Base-by-base conservation (phyloP, 164 flowering plant genomes). In the Magnolia changhungtana region DNA sequence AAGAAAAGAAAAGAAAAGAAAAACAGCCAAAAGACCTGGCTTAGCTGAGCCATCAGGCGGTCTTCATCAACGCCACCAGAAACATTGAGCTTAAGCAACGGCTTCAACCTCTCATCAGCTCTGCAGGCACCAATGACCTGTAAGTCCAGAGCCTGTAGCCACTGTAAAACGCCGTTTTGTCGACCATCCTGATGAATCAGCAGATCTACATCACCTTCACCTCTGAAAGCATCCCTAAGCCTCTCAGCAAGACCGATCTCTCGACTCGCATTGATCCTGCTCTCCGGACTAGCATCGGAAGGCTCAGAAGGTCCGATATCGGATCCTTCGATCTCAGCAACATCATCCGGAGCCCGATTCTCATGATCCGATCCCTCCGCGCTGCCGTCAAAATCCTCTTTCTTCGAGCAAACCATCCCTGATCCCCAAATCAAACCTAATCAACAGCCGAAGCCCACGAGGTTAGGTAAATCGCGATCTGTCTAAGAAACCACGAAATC, bases 41-140 rank as follows among this genome's bases (percentile, higher is more conserved):
- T 90, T 7, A 96, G 84, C 71, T 94, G 93, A 74, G 92, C 86
- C 49, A 96, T 77, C 55, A 96, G 84, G 3, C 89, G 89, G 78
- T 91, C 97, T 75, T 96, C 99, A 0, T 91, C 95, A 0, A 80
- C 82, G 11, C 89, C 95, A 45, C 78, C 77, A 0, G 92, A 86
- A 1, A 82, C 87, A 72, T 87, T 94, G 7, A 83, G 72, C 87
- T 94, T 91, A 72, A 96, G 79, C 90, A 96, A 79, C 6, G 99
- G 98, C 86, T 90, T 96, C 82, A 94, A 79, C 80, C 98, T 85
- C 89, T 96, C 99, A 74, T 96, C 99, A 2, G 87, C 89, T 1
- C 99, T 89, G 78, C 99, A 96, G 19, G 97, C 99, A 2, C 99
- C 99, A 78, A 89, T 82, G 1, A 89, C 88, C 78, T 96, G 99